A percentile compares a stretch with the other conserved stretches of the same genome.
Evolutionary conservation across 1,284 basidiomycete genomes (phyloP).

Genomic region (Sporisorium iseilematis-ciliati): DNA sequence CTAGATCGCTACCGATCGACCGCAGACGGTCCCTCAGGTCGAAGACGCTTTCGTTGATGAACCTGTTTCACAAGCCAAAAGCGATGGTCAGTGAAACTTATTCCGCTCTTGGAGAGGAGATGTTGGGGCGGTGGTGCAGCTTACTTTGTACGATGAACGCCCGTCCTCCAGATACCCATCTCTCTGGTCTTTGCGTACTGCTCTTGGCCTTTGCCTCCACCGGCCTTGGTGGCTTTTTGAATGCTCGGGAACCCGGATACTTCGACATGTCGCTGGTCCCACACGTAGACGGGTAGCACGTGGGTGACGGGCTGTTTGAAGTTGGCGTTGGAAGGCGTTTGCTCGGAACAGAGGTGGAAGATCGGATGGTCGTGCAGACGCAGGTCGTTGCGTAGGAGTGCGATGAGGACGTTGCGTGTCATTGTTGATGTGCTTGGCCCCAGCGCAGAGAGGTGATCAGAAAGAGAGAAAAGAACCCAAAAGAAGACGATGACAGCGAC

Average conservation of each 20-base stretch:
- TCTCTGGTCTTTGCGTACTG: conserved; percentile 53
- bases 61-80: conserved; percentile 8
- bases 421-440: conserved; percentile 6
- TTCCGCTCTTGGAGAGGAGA: no score
- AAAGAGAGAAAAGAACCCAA: conserved; percentile 10
- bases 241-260: conserved; percentile 52
- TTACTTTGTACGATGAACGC: conserved; percentile 44
- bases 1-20: conserved; percentile 46
- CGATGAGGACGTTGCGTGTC: conserved; percentile 51
- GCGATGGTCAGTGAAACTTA: no score
- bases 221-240: conserved; percentile 31
- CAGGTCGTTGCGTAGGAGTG: conserved; percentile 58
- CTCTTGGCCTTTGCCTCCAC: conserved; percentile 21
- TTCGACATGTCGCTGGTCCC: conserved; percentile 57
- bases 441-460: background rate
- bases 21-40: conserved; percentile 50
- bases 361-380: conserved; percentile 63
- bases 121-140: no score
- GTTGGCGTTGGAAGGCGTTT: conserved; percentile 23
- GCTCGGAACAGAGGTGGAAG: conserved; percentile 52
- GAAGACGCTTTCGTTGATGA: conserved; percentile 57
- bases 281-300: conserved; percentile 61
- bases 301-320: conserved; percentile 57
- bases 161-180: conserved; percentile 54
- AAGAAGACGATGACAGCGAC: no score